Evolutionary conservation across 1,284 basidiomycete genomes (phyloP).

Genomic region (Pascua sp.): DNA sequence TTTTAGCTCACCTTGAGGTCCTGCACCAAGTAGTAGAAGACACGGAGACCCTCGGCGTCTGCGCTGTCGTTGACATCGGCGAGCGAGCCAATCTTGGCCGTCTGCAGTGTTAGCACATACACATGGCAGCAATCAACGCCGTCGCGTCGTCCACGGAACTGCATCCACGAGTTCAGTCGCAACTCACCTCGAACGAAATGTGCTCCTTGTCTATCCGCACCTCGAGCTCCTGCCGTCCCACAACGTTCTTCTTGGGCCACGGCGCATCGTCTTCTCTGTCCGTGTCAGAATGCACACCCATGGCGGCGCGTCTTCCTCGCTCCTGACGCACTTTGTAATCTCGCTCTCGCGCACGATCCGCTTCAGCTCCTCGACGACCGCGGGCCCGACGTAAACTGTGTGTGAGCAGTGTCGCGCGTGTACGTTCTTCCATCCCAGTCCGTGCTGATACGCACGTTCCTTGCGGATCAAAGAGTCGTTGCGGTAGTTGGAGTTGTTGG

Average conservation of each 20-base stretch:
- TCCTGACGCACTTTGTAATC: conserved; percentile 73
- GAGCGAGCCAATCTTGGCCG: conserved; percentile 93
- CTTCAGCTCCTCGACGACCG: conserved; percentile 90
- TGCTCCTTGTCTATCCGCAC: conserved; percentile 91
- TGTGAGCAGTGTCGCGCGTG: conserved; percentile 3
- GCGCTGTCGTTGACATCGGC: conserved; percentile 96
- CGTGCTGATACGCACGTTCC: conserved; percentile 70
- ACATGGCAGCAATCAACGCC: background rate
- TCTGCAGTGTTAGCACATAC: conserved; percentile 55
- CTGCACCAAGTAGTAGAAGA: conserved; percentile 98
- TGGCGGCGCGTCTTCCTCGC: too few species aligned
- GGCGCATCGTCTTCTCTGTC: conserved; percentile 91
- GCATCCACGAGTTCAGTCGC: too few species aligned
- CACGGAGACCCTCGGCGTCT: conserved; percentile 94
- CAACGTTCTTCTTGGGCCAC: conserved; percentile 98
- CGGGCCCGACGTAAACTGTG: conserved; percentile 87
- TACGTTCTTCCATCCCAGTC: too few species aligned
- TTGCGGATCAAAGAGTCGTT: conserved; percentile 96
- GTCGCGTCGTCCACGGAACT: background rate
- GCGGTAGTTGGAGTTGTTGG: conserved; percentile 98
- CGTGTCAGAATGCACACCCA: background rate
- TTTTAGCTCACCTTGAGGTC: conserved; percentile 84
- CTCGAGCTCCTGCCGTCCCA: conserved; percentile 96
- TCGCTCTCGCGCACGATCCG: conserved; percentile 92
- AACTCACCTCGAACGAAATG: conserved; percentile 88